Conservation (phyloP, 192 early-diverging fungal genomes). For the Mortierella alpina region DNA sequence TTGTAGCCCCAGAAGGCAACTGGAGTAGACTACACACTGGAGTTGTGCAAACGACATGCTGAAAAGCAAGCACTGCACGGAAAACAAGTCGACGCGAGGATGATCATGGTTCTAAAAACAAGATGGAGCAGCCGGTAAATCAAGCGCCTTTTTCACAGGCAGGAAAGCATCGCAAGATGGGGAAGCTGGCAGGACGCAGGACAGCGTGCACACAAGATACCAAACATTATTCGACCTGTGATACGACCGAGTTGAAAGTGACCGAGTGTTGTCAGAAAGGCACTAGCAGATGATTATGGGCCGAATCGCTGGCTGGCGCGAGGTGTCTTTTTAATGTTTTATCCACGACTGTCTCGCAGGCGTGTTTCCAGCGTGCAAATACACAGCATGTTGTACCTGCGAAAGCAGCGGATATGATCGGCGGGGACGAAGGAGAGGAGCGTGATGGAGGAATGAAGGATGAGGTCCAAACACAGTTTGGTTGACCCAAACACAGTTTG, state of each 20-base stretch:
- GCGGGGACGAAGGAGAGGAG: not conserved
- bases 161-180: not conserved
- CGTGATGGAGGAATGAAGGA: conserved; percentile 2
- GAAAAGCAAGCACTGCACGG: not conserved
- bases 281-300: too few relatives aligned
- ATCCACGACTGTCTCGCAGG: not conserved
- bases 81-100: not conserved
- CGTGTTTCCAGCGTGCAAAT: too few relatives aligned
- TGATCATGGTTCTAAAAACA: not conserved
- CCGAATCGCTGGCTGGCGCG: too few relatives aligned
- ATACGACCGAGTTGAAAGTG: too few relatives aligned
- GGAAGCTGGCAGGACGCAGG: too few relatives aligned
- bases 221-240: too few relatives aligned
- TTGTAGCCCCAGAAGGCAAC: not conserved
- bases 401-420: not conserved
- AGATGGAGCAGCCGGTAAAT: not conserved
- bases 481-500: conserved; percentile 56
- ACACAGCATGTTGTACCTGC: not conserved
- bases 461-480: conserved; percentile 54
- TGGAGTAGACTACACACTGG: not conserved
- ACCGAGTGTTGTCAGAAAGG: too few relatives aligned
- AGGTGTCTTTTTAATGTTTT: too few relatives aligned
- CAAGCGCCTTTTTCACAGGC: not conserved
- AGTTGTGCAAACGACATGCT: not conserved
- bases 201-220: too few relatives aligned